These are phyloP conservation scores for Acer campestre DNA, from an alignment of 345 rosid species.

Conservation along the genomic window DNA sequence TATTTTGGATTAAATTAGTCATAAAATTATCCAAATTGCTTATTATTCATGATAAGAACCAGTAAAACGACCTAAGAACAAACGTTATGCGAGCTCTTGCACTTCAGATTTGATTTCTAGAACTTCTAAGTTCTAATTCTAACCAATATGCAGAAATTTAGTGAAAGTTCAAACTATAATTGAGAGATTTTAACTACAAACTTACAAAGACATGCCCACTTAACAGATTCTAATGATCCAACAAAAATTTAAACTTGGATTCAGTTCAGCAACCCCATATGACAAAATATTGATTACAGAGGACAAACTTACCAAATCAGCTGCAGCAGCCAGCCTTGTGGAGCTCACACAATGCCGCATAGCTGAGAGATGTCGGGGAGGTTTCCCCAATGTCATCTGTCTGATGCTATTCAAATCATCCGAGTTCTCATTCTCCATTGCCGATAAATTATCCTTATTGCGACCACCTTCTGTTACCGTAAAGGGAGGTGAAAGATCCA, in stretches of 20 bases:
- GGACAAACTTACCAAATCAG: slow-evolving; percentile 51
- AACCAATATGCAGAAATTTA: neutral
- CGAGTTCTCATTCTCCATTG: slow-evolving; percentile 41
- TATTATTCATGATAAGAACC: neutral
- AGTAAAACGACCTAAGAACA: neutral
- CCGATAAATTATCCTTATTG: slow-evolving; percentile 37
- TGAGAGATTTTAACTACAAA: neutral
- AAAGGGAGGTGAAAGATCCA: slow-evolving; percentile 62
- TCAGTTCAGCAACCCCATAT: neutral
- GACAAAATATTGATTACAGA: neutral
- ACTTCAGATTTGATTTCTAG: neutral
- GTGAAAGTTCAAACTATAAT: neutral
- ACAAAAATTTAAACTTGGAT: neutral
- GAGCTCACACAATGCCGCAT: slow-evolving; percentile 49
- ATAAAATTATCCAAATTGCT: neutral
- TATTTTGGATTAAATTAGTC: neutral
- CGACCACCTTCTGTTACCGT: slow-evolving; percentile 52
- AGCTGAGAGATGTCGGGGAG: slow-evolving; percentile 66
- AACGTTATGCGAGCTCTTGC: neutral
- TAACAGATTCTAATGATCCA: neutral
- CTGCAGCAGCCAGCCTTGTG: slow-evolving; percentile 45
- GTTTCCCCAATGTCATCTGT: slow-evolving; percentile 61
- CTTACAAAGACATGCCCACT: neutral
- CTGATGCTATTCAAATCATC: slow-evolving; percentile 50
- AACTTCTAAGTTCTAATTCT: neutral